These are phyloP conservation scores for Talaromyces sp. DNA, from an alignment of 2,329 filamentous ascomycete genomes.

Conservation along the genomic window DNA sequence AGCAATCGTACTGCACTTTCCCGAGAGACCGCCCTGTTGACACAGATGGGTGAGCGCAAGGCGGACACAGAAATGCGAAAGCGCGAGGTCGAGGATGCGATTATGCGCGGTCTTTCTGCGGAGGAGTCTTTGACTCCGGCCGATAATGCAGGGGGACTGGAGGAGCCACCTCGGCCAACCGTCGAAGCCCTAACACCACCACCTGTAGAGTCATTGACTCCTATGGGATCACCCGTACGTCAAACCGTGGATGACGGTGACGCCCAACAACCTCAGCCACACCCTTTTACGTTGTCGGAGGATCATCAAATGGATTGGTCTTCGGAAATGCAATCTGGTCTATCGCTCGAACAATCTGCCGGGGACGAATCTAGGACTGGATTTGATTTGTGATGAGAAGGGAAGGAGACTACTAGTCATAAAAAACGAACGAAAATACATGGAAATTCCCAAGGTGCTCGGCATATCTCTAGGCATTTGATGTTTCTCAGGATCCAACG, in stretches of 20 bases:
- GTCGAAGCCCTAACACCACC: constrained; percentile 87
- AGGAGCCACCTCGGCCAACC: constrained; percentile 61
- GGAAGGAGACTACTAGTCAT: not conserved
- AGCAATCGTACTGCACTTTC: constrained; percentile 68
- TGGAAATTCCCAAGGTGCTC: not conserved
- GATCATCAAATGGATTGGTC: constrained; percentile 23
- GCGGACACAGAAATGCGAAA: constrained; percentile 76
- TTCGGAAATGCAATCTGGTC: constrained; percentile 32
- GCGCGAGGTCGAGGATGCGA: constrained; percentile 83
- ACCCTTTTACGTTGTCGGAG: constrained; percentile 19
- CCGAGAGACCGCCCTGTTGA: constrained; percentile 66
- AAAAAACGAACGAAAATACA: not conserved
- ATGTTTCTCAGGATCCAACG: not conserved
- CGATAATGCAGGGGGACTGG: constrained; percentile 31
- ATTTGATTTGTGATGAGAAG: constrained; percentile 28
- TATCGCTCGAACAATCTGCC: constrained; percentile 24
- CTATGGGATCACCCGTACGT: constrained; percentile 50
- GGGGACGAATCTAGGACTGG: constrained; percentile 29
- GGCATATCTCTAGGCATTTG: not conserved
- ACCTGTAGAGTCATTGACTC: constrained; percentile 57
- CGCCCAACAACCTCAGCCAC: constrained; percentile 9
- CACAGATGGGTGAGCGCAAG: constrained; percentile 65
- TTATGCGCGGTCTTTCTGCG: constrained; percentile 76
- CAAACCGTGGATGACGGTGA: not conserved
- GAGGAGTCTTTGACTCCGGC: constrained; percentile 53